Percentiles rank a stretch among this genome's conserved stretches.
Evolutionary conservation across 225 moss, liverwort and hornwort genomes (phyloP).

Genomic region (Sphagnum tenellum): DNA sequence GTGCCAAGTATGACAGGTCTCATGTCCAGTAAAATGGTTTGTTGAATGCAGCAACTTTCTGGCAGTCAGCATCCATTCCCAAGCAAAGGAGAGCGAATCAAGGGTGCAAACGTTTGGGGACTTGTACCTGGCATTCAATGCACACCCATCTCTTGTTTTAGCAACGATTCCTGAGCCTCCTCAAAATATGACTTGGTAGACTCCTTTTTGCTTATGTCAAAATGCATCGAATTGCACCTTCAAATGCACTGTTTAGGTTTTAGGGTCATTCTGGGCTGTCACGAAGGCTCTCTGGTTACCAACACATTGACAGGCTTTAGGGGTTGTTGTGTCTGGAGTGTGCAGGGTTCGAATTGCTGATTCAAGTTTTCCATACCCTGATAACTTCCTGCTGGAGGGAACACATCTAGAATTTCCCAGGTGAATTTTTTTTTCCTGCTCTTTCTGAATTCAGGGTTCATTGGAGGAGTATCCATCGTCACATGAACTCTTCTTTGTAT

Average conservation of each 20-base stretch:
- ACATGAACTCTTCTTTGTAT: too few relatives aligned
- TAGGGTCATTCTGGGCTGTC: background rate
- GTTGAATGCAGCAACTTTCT: conserved; percentile 50
- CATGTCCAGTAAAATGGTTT: background rate
- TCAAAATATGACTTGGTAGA: conserved; percentile 60
- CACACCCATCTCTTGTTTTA: conserved; percentile 32
- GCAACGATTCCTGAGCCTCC: conserved; percentile 57
- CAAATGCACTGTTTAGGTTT: background rate
- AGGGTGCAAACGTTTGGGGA: conserved; percentile 23
- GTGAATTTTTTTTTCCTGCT: conserved; percentile 33
- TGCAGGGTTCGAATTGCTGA: conserved; percentile 72
- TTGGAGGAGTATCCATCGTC: background rate
- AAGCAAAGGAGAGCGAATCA: conserved; percentile 15
- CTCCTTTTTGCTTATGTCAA: background rate
- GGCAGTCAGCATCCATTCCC: conserved; percentile 61
- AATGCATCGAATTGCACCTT: too few relatives aligned
- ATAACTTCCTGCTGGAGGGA: conserved; percentile 47
- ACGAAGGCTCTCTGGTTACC: too few relatives aligned
- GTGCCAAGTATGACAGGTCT: background rate
- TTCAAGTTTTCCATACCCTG: conserved; percentile 67
- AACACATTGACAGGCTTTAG: background rate
- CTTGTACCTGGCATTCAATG: conserved; percentile 76
- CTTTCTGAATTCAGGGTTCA: background rate
- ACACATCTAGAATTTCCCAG: conserved; percentile 23
- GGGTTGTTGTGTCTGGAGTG: background rate